Evolutionary conservation across 331 rosid species (phyloP), one percentile per base, ranked within the genome.

Genomic region (Quercus phellos): DNA sequence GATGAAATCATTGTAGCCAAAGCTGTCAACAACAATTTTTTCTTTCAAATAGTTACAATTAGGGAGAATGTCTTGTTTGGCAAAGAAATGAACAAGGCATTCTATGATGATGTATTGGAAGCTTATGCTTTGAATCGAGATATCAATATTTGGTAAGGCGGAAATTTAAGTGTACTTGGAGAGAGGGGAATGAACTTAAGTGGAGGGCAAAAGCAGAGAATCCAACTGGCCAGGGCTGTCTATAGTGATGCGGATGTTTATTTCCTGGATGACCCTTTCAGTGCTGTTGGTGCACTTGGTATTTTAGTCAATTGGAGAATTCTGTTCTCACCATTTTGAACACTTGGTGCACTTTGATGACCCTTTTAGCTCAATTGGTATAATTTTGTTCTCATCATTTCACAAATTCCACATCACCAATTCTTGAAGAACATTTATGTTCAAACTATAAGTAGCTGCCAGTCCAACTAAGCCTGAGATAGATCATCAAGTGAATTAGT

Each of bases 391-490:
- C 72, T 94, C 98, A 8, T 90, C 97, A 67, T 92, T 92, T 87
- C 97, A 94, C 30, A 92, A 79, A 61, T 92, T 94, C 98, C 98
- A 94, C 81, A 94, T 92, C n/a, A 92, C 97, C 97, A 97, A 92
- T 63, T 97, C 95, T 68, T 94, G 98, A n/a, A 92, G 93, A 67
- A 94, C 97, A 69, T 85, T 94, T 59, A 94, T 81, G 88, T 87
- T 92, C 80, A 94, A 84, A 77, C 97, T 97, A 64, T 94, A 94
- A 38, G 98, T 92, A 51, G 97, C 98, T 38, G 88, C 97, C 54
- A 92, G 81, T 63, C 98, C 98, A 6, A 96, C 97, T 90, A 94
- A 87, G 79, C 98, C 98, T 94, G 89, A 79, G 72, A 60, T 51
- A 24, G 34, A 61, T 55, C 50, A 73, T 70, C 13, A 22, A 56